These are phyloP conservation scores for Aaosphaeria arxii DNA, from an alignment of 2,329 filamentous ascomycete species.

Conservation along the genomic window DNA sequence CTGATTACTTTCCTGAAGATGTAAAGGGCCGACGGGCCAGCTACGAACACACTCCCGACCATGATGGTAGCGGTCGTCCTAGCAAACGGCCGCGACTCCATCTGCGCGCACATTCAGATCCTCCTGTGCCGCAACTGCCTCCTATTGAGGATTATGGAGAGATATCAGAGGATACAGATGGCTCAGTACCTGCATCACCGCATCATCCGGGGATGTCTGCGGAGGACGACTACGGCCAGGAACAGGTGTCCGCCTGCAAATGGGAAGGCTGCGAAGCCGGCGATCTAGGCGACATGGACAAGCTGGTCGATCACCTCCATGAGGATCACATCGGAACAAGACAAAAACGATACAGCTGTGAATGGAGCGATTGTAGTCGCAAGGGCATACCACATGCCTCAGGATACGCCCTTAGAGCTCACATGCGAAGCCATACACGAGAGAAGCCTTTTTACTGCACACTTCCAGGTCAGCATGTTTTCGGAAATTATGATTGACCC, in stretches of 20 bases:
- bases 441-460: slow-evolving; percentile 99
- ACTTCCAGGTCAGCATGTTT: slow-evolving; percentile 64
- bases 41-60: slow-evolving; percentile 43
- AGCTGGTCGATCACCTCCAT: slow-evolving; percentile 59
- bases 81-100: slow-evolving; percentile 37
- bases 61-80: slow-evolving; percentile 41
- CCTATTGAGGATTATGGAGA: slow-evolving; percentile 51
- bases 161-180: slow-evolving; percentile 87
- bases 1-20: slow-evolving; percentile 61
- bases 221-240: slow-evolving; percentile 42
- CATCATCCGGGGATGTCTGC: slow-evolving; percentile 39
- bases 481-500: background rate
- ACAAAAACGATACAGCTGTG: slow-evolving; percentile 97
- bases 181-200: slow-evolving; percentile 62
- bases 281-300: slow-evolving; percentile 50
- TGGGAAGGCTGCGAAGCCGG: slow-evolving; percentile 52
- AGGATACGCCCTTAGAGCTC: slow-evolving; percentile 91
- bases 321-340: slow-evolving; percentile 90
- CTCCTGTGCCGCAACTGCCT: slow-evolving; percentile 11
- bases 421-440: slow-evolving; percentile 95
- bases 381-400: slow-evolving; percentile 92
- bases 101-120: slow-evolving; percentile 35
- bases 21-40: slow-evolving; percentile 48
- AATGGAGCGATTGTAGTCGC: slow-evolving; percentile 85
- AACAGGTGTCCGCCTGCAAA: slow-evolving; percentile 48